Evolutionary conservation across 2,329 filamentous ascomycete genomes (phyloP), one percentile per base, ranked within the genome.

Genomic region (Neofusicoccum kwambonambiense): DNA sequence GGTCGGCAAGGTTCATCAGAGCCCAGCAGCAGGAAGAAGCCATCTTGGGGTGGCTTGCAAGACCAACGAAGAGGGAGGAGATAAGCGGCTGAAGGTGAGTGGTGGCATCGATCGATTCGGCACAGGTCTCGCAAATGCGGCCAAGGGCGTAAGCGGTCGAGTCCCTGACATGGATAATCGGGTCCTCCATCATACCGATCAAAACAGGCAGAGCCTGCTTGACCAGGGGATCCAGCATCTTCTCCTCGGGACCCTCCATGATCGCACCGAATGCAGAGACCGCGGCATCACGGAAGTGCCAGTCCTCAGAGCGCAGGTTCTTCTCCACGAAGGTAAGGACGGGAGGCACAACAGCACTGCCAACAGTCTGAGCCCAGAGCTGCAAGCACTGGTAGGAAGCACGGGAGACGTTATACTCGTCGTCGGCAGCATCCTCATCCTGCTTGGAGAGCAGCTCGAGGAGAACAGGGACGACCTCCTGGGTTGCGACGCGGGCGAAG

Each of bases 11-110:
- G 80, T 98, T 99, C 92, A 99, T 98, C 70, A 99, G 82, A 37
- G 95, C 93, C 95, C 96, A 97, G 82, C 95, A 99, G 87, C 95
- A 98, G 35, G 95, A 99, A 64, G 92, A 89, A 37, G 94, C 95
- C 89, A 99, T 99, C 86, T 96, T 97, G 66, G 93, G 90, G 76
- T 90, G 95, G 81, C 91, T 94, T 66, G 92, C 88, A 66, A 99
- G 85, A 58, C 94, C 95, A 70, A 89, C 88, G 82, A 99, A 99
- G 9, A 99, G 86, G 45, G 93, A 91, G 64, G 88, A 87, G 73
- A 99, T 94, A 68, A 99, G 84, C 19, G 90, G 87, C 68, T 93
- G 90, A 4, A 99, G 86, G 75, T 97, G 92, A 68, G 89, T 84
- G 70, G 86, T 83, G 45, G 92, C 90, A 76, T 99, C 94, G 73